phyloP scores from a whole-genome alignment of 23 red algal genomes.

The Gracilaria caudata region DNA sequence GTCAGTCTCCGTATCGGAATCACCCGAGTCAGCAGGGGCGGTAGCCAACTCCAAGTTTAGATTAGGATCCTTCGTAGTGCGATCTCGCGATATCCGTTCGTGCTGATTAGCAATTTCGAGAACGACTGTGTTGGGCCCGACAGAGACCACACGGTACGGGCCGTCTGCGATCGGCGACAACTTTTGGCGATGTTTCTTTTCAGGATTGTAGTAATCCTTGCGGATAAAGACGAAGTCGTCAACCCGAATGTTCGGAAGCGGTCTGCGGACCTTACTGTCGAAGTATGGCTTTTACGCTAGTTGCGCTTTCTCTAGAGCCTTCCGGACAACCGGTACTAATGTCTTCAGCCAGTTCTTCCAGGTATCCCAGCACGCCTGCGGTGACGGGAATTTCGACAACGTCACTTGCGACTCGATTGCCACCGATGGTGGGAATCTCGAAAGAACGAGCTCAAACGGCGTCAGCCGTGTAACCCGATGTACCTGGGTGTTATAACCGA shows the following conservation, averaged over 20 bases:
- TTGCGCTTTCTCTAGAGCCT: not conserved
- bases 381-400: not conserved
- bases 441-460: slow-evolving; percentile 24
- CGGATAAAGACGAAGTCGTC: not conserved
- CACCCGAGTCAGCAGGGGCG: too few relatives aligned
- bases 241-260: not conserved
- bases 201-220: not conserved
- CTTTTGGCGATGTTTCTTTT: not conserved
- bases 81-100: too few relatives aligned
- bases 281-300: not conserved
- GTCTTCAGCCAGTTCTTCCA: not conserved
- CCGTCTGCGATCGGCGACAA: slow-evolving; percentile 7
- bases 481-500: too few relatives aligned
- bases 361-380: not conserved
- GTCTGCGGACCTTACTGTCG: not conserved
- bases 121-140: not conserved
- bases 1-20: too few relatives aligned
- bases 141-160: not conserved
- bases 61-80: too few relatives aligned
- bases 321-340: not conserved
- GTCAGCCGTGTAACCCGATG: not conserved
- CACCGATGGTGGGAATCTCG: not conserved
- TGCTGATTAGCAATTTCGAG: not conserved
- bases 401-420: not conserved
- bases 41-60: too few relatives aligned